phyloP scores from a whole-genome alignment of 768 basidiomycete species.

The Lactarius deliciosus region DNA sequence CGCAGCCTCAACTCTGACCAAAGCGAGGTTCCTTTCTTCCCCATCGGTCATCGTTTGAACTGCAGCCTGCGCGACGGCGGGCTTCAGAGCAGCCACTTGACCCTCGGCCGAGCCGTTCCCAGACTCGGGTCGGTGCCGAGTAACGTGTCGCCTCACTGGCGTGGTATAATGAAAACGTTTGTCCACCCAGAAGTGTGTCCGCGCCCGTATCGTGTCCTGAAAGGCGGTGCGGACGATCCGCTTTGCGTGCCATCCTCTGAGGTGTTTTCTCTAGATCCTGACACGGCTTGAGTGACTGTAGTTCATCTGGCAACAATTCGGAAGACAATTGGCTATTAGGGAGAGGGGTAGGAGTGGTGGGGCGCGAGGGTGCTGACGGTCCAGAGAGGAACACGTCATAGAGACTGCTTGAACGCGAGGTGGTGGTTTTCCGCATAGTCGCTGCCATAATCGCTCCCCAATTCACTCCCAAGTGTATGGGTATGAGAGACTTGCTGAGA shows the following conservation, averaged over 20 bases:
- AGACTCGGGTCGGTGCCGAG: neutral
- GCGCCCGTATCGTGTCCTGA: constrained; percentile 54
- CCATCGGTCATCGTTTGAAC: constrained; percentile 9
- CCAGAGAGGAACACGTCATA: constrained; percentile 42
- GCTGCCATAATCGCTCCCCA: constrained; percentile 53
- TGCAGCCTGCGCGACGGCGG: constrained; percentile 10
- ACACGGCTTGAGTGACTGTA: constrained; percentile 25
- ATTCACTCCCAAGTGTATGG: constrained; percentile 54
- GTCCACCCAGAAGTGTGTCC: constrained; percentile 60
- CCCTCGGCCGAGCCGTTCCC: neutral
- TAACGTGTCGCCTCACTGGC: constrained; percentile 4
- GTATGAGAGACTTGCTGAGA: constrained; percentile 23
- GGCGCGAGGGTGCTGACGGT: constrained; percentile 32
- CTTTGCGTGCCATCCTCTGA: constrained; percentile 21
- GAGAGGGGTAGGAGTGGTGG: constrained; percentile 23
- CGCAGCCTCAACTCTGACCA: constrained; percentile 3
- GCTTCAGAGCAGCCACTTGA: neutral
- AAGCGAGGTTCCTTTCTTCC: neutral
- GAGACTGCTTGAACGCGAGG: constrained; percentile 54
- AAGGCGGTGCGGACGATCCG: constrained; percentile 36
- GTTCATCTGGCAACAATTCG: constrained; percentile 29
- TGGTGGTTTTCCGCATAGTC: constrained; percentile 47
- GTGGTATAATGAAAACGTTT: constrained; percentile 47
- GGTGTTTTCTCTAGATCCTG: constrained; percentile 27
- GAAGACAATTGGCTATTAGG: constrained; percentile 7